Base-by-base conservation (phyloP, 208 protist genomes). In the Leishmania turanica region DNA sequence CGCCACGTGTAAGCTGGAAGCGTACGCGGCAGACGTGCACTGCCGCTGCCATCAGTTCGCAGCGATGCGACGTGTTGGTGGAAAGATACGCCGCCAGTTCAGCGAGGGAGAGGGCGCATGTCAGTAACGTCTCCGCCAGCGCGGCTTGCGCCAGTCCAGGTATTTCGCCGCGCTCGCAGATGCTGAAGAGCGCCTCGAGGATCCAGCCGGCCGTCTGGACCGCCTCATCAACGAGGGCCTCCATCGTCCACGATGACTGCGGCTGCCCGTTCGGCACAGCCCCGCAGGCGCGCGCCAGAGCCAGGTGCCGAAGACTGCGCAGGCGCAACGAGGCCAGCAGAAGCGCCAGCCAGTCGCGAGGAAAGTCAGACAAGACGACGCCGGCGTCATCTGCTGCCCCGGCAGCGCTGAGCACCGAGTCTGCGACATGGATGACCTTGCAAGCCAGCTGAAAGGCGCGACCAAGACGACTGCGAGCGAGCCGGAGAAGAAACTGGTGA, bases 291-390 rank as follows among this genome's bases (percentile, higher is more conserved):
- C 60, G 31, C 13, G 75, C 81, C 42, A 89, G 37, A 7, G 80
- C 77, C 53, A 81, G 6, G 77, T 91, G 86, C 1, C 86, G 83
- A 76, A 89, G 77, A 60, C 75, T 56, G 15, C 85, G 78, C 73
- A 88, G 81, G 15, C 79, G 75, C 47, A 91, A 78, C 54, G 75
- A 77, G 47, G 78, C 66, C 11, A 79, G 68, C 49, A 84, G 37
- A 64, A 89, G 75, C 11, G 34, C 58, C 40, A 81, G 62, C 72
- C 75, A 73, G 37, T 62, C 76, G 2, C 40, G 21, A 2, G 74
- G 75, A 65, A 81, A 80, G 54, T 77, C 70, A 6, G 47, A 34
- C 31, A 54, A 37, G 47, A 85, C 62, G 42, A 75, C 51, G 5
- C 74, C 70, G 9, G 37, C 68, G 42, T 24, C 45, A 47, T 72